These are phyloP conservation scores for Coemansia sp. DNA, from an alignment of 192 early-diverging fungal genomes.

Conservation along the genomic window DNA sequence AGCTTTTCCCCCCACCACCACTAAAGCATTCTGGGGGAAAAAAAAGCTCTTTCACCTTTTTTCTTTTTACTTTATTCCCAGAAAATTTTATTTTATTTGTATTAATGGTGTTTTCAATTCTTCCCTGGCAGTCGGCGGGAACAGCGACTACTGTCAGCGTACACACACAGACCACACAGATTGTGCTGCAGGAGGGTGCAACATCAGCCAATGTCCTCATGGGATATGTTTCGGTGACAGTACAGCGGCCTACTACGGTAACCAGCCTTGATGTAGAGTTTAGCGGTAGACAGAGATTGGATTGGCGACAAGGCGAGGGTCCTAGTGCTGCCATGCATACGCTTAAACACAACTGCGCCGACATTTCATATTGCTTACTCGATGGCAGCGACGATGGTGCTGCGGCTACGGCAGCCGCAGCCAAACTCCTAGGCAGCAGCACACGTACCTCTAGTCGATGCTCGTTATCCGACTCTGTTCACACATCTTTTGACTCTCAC, in stretches of 20 bases:
- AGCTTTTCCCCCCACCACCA: background rate
- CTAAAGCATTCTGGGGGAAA: background rate
- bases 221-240: constrained; percentile 21
- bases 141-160: constrained; percentile 14
- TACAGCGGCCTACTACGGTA: constrained; percentile 11
- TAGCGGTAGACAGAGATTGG: constrained; percentile 27
- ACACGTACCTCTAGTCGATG: constrained; percentile 3
- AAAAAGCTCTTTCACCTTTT: background rate
- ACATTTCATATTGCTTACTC: constrained; percentile 21
- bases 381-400: constrained; percentile 2
- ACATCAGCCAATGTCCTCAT: constrained; percentile 25
- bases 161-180: constrained; percentile 34
- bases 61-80: background rate
- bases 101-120: constrained; percentile 4
- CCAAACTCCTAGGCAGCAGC: background rate
- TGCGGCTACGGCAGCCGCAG: constrained; percentile 11
- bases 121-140: background rate
- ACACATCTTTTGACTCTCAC: background rate
- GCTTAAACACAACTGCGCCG: constrained; percentile 14
- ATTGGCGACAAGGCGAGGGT: constrained; percentile 32
- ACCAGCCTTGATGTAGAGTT: constrained; percentile 22
- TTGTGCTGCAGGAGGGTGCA: constrained; percentile 20
- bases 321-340: constrained; percentile 28
- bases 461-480: constrained; percentile 1
- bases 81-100: background rate